Conservation (phyloP, 352 stramenopile species). For the Phytophthora idaei region DNA sequence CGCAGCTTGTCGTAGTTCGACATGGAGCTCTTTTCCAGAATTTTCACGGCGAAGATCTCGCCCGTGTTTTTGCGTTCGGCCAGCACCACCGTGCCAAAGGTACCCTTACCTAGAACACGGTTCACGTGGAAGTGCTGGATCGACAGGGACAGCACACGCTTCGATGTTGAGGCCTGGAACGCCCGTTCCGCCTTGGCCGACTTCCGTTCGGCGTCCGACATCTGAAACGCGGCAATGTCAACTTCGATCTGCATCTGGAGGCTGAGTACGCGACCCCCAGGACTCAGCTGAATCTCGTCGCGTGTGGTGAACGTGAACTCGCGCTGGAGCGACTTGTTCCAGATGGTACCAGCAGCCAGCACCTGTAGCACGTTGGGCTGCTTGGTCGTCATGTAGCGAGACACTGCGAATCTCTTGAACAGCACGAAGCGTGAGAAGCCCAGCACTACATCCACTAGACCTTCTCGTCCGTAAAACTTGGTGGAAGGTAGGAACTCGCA, state of each 20-base stretch:
- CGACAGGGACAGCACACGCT: slow-evolving; percentile 83
- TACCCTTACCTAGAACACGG: slow-evolving; percentile 94
- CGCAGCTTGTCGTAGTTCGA: slow-evolving; percentile 93
- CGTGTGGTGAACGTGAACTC: slow-evolving; percentile 86
- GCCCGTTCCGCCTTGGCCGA: slow-evolving; percentile 63
- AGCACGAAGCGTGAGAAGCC: slow-evolving; percentile 75
- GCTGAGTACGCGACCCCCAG: slow-evolving; percentile 74
- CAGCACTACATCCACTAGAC: slow-evolving; percentile 79
- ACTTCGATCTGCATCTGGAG: slow-evolving; percentile 89
- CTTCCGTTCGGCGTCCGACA: slow-evolving; percentile 78
- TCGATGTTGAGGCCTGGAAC: slow-evolving; percentile 77
- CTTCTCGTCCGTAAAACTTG: slow-evolving; percentile 82
- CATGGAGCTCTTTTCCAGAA: slow-evolving; percentile 92
- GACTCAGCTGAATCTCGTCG: slow-evolving; percentile 79
- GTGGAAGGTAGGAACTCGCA: slow-evolving; percentile 81
- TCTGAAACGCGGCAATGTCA: slow-evolving; percentile 78
- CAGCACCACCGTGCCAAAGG: slow-evolving; percentile 93
- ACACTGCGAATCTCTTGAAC: slow-evolving; percentile 75
- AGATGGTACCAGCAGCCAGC: slow-evolving; percentile 74
- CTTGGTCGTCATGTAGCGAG: slow-evolving; percentile 79
- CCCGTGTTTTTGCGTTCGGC: slow-evolving; percentile 85
- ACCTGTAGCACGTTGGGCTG: slow-evolving; percentile 84
- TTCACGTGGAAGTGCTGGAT: slow-evolving; percentile 96
- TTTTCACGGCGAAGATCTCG: slow-evolving; percentile 93
- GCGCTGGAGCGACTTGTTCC: slow-evolving; percentile 79